These are phyloP conservation scores for Epichloe glyceriae DNA, from an alignment of 2,329 filamentous ascomycete genomes.

Conservation along the genomic window DNA sequence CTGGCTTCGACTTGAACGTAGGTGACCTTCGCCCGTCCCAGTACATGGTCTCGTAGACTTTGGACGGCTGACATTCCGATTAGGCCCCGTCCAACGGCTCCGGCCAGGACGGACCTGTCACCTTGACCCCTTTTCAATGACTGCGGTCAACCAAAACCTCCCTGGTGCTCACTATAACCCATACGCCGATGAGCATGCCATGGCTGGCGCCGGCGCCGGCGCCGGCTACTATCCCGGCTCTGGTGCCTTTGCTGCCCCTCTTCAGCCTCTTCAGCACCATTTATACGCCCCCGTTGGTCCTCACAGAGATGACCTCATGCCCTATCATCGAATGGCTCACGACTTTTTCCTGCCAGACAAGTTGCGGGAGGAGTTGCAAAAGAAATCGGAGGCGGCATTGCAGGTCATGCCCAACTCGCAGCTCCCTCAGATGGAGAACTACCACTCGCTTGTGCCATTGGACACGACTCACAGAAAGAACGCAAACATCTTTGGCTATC, in stretches of 20 bases:
- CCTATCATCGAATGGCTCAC: conserved; percentile 76
- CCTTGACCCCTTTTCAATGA: conserved; percentile 53
- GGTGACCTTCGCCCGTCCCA: conserved; percentile 7
- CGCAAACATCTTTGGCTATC: conserved; percentile 68
- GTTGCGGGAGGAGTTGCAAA: conserved; percentile 75
- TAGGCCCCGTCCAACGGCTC: conserved; percentile 34
- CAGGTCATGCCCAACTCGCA: conserved; percentile 72
- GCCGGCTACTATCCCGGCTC: conserved; percentile 56
- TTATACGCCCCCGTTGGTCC: conserved; percentile 80
- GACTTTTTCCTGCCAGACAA: conserved; percentile 89
- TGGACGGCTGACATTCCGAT: not conserved
- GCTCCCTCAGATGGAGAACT: conserved; percentile 70
- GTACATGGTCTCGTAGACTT: not conserved
- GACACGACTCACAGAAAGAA: conserved; percentile 73
- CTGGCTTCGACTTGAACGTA: conserved; percentile 41
- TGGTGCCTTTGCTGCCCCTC: conserved; percentile 34
- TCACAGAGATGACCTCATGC: conserved; percentile 66
- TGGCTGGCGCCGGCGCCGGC: conserved; percentile 41
- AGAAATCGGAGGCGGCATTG: conserved; percentile 71
- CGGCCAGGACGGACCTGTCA: conserved; percentile 27
- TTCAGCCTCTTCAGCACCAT: conserved; percentile 74
- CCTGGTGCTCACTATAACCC: conserved; percentile 51
- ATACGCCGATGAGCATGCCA: conserved; percentile 60
- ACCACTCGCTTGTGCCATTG: conserved; percentile 82
- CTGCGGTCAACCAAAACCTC: conserved; percentile 38